Percentiles rank a stretch among this genome's conserved stretches.
Conservation (phyloP, 83 land plant genomes). For the Larix sibirica region DNA sequence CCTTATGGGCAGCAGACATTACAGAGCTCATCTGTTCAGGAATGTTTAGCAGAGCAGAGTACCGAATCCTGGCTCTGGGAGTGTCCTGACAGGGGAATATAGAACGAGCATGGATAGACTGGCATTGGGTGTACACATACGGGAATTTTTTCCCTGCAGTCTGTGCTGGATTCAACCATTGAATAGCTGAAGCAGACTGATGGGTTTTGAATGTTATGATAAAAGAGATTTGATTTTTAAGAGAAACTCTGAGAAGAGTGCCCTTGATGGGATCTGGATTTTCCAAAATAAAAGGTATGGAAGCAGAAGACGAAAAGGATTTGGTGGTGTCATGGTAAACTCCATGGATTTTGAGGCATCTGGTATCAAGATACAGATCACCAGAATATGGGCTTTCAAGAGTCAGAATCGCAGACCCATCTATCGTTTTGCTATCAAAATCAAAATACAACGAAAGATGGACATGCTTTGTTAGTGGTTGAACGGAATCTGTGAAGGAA, state of each 20-base stretch:
- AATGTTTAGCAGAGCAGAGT: slow-evolving; percentile 63
- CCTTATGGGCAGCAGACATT: slow-evolving; percentile 79
- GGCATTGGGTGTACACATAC: slow-evolving; percentile 91
- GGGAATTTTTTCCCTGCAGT: slow-evolving; percentile 57
- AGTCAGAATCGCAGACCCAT: slow-evolving; percentile 59
- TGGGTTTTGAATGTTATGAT: slow-evolving; percentile 52
- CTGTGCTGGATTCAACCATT: slow-evolving; percentile 85
- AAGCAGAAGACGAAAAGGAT: slow-evolving; percentile 20
- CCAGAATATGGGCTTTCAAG: slow-evolving; percentile 57
- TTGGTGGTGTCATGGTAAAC: slow-evolving; percentile 23
- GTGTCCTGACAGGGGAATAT: slow-evolving; percentile 97
- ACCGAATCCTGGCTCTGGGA: slow-evolving; percentile 69
- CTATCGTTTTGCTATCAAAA: slow-evolving; percentile 63
- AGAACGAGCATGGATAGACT: slow-evolving; percentile 88
- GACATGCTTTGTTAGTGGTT: slow-evolving; percentile 69
- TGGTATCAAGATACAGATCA: slow-evolving; percentile 69
- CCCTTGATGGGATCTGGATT: slow-evolving; percentile 56
- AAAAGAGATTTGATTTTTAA: slow-evolving; percentile 36
- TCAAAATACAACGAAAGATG: slow-evolving; percentile 73
- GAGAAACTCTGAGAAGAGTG: slow-evolving; percentile 32
- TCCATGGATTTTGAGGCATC: slow-evolving; percentile 58
- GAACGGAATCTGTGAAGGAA: slow-evolving; percentile 74
- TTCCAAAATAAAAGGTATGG: slow-evolving; percentile 54
- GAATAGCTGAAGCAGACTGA: slow-evolving; percentile 73
- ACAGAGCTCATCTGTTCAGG: slow-evolving; percentile 68